phyloP scores from a whole-genome alignment of 2,329 filamentous ascomycete genomes.

The Botrytis pseudocinerea region DNA sequence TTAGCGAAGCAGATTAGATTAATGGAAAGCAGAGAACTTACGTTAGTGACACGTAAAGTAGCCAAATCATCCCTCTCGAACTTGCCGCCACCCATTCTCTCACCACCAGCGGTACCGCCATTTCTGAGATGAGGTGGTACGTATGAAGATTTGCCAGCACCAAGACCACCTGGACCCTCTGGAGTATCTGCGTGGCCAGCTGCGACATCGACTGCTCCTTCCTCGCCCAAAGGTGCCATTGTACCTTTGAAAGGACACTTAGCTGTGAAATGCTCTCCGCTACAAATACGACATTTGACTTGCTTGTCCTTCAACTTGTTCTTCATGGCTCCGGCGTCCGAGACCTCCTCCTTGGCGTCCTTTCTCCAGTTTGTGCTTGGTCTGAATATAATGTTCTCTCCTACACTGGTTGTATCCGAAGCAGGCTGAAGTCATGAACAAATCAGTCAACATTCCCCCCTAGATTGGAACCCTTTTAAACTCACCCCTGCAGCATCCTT shows the following conservation, averaged over 20 bases:
- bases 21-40: constrained; percentile 51
- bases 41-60: constrained; percentile 96
- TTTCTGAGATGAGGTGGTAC: constrained; percentile 92
- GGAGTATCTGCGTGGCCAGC: constrained; percentile 49
- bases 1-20: constrained; percentile 25
- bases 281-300: constrained; percentile 99
- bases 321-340: constrained; percentile 73
- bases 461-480: background rate
- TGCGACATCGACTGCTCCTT: constrained; percentile 53
- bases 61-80: constrained; percentile 96
- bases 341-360: constrained; percentile 78
- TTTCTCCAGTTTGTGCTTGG: constrained; percentile 93
- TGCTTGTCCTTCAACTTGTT: constrained; percentile 96
- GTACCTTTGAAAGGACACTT: constrained; percentile 99
- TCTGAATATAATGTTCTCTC: constrained; percentile 97
- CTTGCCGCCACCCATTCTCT: constrained; percentile 84
- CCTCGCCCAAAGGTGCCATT: constrained; percentile 82
- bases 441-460: constrained; percentile 1
- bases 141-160: constrained; percentile 76
- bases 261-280: constrained; percentile 98
- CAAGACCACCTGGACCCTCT: constrained; percentile 56
- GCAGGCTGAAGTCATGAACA: constrained; percentile 23
- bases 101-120: constrained; percentile 61
- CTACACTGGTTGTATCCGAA: constrained; percentile 27
- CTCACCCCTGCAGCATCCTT: constrained; percentile 72